A percentile compares a stretch with the other conserved stretches of the same genome.
These are phyloP conservation scores for Ophiocordyceps camponoti-floridani DNA, from an alignment of 2,329 filamentous ascomycete species.

Conservation along the genomic window DNA sequence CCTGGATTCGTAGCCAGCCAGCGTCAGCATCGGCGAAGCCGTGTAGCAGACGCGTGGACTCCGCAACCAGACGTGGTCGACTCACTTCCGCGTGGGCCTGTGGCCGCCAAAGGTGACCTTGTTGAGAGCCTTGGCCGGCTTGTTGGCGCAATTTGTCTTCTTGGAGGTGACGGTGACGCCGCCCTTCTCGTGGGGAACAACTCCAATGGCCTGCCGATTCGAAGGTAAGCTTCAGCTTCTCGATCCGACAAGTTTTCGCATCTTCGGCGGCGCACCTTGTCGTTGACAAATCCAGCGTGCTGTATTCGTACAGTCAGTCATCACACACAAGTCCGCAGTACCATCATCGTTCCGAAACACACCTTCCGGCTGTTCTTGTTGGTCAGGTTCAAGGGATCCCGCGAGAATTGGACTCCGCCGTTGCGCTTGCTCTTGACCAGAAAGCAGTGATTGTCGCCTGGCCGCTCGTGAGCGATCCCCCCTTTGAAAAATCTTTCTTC, in stretches of 20 bases:
- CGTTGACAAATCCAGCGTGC: conserved; percentile 86
- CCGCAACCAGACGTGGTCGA: background rate
- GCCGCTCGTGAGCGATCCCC: conserved; percentile 1
- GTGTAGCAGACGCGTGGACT: background rate
- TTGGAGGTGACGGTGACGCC: conserved; percentile 71
- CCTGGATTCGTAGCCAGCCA: conserved; percentile 25
- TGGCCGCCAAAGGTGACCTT: conserved; percentile 52
- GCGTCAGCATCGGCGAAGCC: conserved; percentile 5
- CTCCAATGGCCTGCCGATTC: conserved; percentile 54
- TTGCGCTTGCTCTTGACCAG: conserved; percentile 74
- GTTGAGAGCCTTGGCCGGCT: conserved; percentile 51
- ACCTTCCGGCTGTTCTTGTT: conserved; percentile 91
- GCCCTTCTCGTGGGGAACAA: conserved; percentile 59
- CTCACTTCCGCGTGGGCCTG: conserved; percentile 57
- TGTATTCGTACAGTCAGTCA: conserved; percentile 28
- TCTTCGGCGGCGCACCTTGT: conserved; percentile 46
- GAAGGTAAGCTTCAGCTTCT: conserved; percentile 6
- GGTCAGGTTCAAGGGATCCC: conserved; percentile 80
- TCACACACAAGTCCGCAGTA: conserved; percentile 3
- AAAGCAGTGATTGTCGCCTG: conserved; percentile 78
- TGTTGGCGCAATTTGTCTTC: conserved; percentile 54
- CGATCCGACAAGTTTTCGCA: background rate
- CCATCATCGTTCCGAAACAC: conserved; percentile 6
- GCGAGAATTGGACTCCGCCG: conserved; percentile 79
- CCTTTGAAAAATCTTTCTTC: background rate